Base-by-base conservation (phyloP, 192 early-diverging fungal genomes). In the Linnemannia hyalina region DNA sequence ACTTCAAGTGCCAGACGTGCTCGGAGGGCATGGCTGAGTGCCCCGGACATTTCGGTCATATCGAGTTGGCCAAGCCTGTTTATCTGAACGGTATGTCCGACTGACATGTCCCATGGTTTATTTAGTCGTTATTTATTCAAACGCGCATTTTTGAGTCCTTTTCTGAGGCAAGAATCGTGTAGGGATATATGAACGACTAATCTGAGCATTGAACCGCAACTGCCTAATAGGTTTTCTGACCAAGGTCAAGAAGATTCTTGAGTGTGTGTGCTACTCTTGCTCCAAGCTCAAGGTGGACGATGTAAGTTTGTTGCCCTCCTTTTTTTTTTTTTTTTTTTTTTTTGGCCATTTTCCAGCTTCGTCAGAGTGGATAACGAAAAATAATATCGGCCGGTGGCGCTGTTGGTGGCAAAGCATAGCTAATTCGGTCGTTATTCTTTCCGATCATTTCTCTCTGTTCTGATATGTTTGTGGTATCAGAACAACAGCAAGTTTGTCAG, bases 21-120 rank as follows among this genome's bases (percentile, higher is more conserved):
- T 94, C 94, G 71, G 97, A 98, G 82, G 95, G 94, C 83, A 98
- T 97, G 97, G 93, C 93, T 23, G 95, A 97, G 82, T 99, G 98
- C 87, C 97, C 97, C 63, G 98, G 98, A 70, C 98, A 99, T 88
- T 99, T 99, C 93, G 98, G 96, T 18, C 96, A 98, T 83, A 97
- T 99, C 88, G 96, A 98, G 77, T 93, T 99, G 10, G 96, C 97
- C 46, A 96, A 95, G 88, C 98, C 98, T 36, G 97, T 99, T 11
- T 98, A 95, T 92, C 98, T 99, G 81, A 92, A 95, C 82, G 97
- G 96, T 96, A 90, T 82, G 65, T 42, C 41, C 38, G 16, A 22
- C 7, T 57, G 55, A 26, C 20, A 57, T 57, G 23, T n/a, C 55
- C 22, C 20, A n/a, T 57, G 55, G 55, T 57, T 57, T 57, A 57